phyloP scores from a whole-genome alignment of 345 rosid species.

The Clarkia xantiana region DNA sequence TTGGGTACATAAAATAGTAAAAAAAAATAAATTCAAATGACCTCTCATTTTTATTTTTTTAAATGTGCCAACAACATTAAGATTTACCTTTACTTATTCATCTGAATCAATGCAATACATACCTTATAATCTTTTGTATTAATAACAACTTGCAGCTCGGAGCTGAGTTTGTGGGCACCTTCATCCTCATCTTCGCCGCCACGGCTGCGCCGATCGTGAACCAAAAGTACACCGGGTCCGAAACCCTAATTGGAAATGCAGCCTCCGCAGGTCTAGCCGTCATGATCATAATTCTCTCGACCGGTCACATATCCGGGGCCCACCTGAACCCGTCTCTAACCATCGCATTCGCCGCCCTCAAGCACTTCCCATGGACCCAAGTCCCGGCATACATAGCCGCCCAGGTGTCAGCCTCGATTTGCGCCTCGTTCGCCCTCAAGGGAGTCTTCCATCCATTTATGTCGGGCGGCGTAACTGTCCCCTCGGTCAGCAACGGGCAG shows the following conservation, averaged over 20 bases:
- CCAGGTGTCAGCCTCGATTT: slow-evolving; percentile 77
- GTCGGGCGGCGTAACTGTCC: slow-evolving; percentile 94
- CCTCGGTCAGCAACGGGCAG: slow-evolving; percentile 59
- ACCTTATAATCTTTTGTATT: too few species aligned
- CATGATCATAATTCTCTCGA: slow-evolving; percentile 81
- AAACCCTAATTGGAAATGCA: slow-evolving; percentile 78
- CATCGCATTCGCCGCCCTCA: slow-evolving; percentile 75
- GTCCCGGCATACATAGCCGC: slow-evolving; percentile 86
- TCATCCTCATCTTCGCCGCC: slow-evolving; percentile 81
- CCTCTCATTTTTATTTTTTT: too few species aligned
- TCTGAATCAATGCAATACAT: too few species aligned
- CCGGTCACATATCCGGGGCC: slow-evolving; percentile 96
- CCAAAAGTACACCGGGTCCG: slow-evolving; percentile 63
- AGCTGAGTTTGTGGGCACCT: slow-evolving; percentile 95
- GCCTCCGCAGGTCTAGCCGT: slow-evolving; percentile 85
- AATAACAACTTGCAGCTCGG: slow-evolving; percentile 38
- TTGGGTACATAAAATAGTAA: too few species aligned
- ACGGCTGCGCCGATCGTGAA: slow-evolving; percentile 90
- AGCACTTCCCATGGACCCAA: slow-evolving; percentile 90
- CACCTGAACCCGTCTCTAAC: slow-evolving; percentile 90
- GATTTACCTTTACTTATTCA: too few species aligned
- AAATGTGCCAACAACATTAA: too few species aligned
- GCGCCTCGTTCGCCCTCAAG: slow-evolving; percentile 89
- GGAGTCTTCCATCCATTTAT: slow-evolving; percentile 70
- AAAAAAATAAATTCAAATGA: too few species aligned